phyloP scores from a whole-genome alignment of 176 grass and related monocot genomes.

The Cocos nucifera region DNA sequence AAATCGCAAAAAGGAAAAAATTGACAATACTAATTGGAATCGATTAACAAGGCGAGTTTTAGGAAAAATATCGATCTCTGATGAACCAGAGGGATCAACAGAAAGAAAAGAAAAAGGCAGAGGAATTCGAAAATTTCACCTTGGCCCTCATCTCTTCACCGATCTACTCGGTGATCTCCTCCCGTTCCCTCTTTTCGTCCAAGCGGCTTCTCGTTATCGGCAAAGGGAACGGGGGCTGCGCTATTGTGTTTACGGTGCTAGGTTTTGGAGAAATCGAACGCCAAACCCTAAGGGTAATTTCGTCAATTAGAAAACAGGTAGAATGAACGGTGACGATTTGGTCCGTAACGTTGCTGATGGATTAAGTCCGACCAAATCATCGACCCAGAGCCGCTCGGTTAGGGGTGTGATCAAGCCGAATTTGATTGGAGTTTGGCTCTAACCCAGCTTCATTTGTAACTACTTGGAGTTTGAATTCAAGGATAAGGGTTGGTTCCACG shows the following conservation, averaged over 20 bases:
- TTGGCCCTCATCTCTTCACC: background rate
- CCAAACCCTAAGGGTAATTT: constrained; percentile 13
- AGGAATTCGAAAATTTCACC: background rate
- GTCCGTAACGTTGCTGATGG: no score
- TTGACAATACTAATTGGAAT: constrained; percentile 37
- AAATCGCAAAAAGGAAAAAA: background rate
- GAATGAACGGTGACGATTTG: no score
- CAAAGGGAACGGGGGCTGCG: background rate
- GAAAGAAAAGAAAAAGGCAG: background rate
- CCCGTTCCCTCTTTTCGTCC: constrained; percentile 24
- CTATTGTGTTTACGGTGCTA: constrained; percentile 17
- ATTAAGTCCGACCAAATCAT: no score
- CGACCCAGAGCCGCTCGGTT: no score
- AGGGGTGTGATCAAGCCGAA: no score
- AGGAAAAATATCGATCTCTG: background rate
- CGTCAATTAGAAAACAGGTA: background rate
- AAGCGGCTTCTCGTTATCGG: constrained; percentile 4
- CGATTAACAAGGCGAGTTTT: background rate
- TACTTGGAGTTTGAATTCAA: no score
- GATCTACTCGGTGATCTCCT: constrained; percentile 2
- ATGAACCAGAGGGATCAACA: background rate
- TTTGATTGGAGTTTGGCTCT: no score
- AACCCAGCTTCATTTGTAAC: no score
- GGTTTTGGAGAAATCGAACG: background rate
- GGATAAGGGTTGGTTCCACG: no score